Evolutionary conservation across 768 basidiomycete genomes (phyloP).

Genomic region (Boletus rubescentipes): DNA sequence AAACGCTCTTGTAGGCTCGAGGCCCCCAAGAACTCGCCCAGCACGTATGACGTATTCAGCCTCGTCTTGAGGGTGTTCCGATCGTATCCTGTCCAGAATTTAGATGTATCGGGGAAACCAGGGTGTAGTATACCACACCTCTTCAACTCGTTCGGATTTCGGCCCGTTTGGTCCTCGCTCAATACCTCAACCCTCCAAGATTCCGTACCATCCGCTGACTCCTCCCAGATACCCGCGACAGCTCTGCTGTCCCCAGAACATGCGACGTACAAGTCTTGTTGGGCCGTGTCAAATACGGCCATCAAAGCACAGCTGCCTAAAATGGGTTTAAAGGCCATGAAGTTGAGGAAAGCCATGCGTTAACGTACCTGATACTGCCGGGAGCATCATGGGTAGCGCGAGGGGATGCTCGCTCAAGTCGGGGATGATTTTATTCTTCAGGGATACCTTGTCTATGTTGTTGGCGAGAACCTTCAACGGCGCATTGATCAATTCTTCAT

Average conservation of each 20-base stretch:
- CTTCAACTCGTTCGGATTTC: conserved; percentile 80
- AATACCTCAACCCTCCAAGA: conserved; percentile 93
- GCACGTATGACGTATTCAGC: conserved; percentile 67
- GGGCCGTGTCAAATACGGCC: conserved; percentile 82
- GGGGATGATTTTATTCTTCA: conserved; percentile 53
- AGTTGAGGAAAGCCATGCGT: not conserved
- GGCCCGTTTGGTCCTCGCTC: conserved; percentile 94
- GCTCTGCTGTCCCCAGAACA: conserved; percentile 93
- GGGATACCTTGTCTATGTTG: conserved; percentile 49
- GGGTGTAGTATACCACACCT: conserved; percentile 49
- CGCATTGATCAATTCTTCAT: conserved; percentile 76
- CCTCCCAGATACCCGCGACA: conserved; percentile 90
- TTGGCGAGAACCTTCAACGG: conserved; percentile 71
- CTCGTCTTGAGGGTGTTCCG: conserved; percentile 82
- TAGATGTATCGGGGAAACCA: not conserved
- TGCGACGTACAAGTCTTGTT: conserved; percentile 84
- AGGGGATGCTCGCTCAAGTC: conserved; percentile 72
- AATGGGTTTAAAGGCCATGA: conserved; percentile 12
- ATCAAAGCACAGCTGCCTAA: conserved; percentile 89
- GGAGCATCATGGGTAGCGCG: conserved; percentile 69
- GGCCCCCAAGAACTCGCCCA: conserved; percentile 82
- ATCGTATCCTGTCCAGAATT: conserved; percentile 54
- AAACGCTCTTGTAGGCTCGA: conserved; percentile 86
- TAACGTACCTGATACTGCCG: conserved; percentile 70
- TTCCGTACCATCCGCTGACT: conserved; percentile 59